These are phyloP conservation scores for Antrodiella citrinella DNA, from an alignment of 768 basidiomycete species.

Conservation along the genomic window DNA sequence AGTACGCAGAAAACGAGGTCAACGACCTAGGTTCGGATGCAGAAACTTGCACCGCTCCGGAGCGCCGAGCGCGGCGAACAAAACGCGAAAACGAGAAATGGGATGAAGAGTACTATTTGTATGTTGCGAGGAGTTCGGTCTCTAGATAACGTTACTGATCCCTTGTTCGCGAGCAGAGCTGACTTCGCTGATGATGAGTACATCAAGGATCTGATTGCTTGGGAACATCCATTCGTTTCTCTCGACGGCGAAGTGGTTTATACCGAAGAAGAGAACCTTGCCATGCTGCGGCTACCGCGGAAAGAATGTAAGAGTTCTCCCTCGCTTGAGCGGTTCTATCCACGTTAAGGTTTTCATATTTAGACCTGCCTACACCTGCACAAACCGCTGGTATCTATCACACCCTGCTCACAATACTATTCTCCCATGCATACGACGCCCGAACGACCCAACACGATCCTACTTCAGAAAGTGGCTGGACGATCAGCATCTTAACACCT, in stretches of 20 bases:
- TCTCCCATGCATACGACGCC: slow-evolving; percentile 75
- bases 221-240: slow-evolving; percentile 49
- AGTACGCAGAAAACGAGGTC: slow-evolving; percentile 73
- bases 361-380: slow-evolving; percentile 51
- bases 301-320: slow-evolving; percentile 38
- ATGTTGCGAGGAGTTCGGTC: slow-evolving; percentile 5
- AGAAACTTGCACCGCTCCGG: slow-evolving; percentile 43
- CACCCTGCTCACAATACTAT: slow-evolving; percentile 62
- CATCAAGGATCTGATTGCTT: slow-evolving; percentile 61
- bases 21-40: slow-evolving; percentile 68
- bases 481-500: slow-evolving; percentile 61
- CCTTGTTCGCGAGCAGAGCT: slow-evolving; percentile 41
- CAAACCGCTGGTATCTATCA: slow-evolving; percentile 62
- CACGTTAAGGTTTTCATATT: too few relatives aligned
- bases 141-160: neutral
- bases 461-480: slow-evolving; percentile 89
- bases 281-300: slow-evolving; percentile 48
- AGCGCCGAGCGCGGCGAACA: slow-evolving; percentile 46
- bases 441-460: slow-evolving; percentile 73
- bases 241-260: slow-evolving; percentile 37
- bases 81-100: slow-evolving; percentile 69
- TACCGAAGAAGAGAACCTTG: slow-evolving; percentile 63
- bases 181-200: slow-evolving; percentile 73
- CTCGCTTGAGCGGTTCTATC: too few relatives aligned
- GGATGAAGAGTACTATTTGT: slow-evolving; percentile 85